Evolutionary conservation across 2,329 filamentous ascomycete species (phyloP).

Genomic region (Leptosphaerulina australis): DNA sequence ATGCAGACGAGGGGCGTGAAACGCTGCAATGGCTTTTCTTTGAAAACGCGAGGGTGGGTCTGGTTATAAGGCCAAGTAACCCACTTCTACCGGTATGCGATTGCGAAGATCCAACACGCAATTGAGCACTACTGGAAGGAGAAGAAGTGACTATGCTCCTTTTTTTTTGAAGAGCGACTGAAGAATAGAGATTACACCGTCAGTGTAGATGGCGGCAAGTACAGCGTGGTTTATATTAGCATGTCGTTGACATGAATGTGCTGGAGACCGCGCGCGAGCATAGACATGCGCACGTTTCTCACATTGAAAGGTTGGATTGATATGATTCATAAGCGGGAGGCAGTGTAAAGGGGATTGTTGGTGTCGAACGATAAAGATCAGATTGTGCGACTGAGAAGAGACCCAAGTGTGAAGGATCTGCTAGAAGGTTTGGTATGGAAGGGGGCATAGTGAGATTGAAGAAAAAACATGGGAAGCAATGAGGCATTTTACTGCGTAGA

Average conservation of each 20-base stretch:
- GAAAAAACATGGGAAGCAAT: slow-evolving; percentile 2
- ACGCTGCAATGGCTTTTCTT: slow-evolving; percentile 72
- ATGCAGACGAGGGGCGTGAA: slow-evolving; percentile 75
- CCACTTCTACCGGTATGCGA: slow-evolving; percentile 80
- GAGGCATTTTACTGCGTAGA: too few relatives aligned
- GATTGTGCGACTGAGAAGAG: slow-evolving; percentile 30
- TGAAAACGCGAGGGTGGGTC: slow-evolving; percentile 77
- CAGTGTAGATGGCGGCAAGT: slow-evolving; percentile 65
- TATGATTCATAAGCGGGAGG: slow-evolving; percentile 26
- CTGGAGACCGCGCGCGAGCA: slow-evolving; percentile 61
- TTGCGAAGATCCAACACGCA: slow-evolving; percentile 78
- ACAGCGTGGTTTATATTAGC: slow-evolving; percentile 69
- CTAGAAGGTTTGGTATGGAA: slow-evolving; percentile 33
- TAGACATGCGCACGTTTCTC: slow-evolving; percentile 71
- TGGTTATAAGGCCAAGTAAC: slow-evolving; percentile 79
- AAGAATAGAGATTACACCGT: slow-evolving; percentile 57
- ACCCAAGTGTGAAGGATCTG: slow-evolving; percentile 31
- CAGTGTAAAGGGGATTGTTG: slow-evolving; percentile 63
- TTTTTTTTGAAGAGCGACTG: slow-evolving; percentile 74
- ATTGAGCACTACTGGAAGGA: slow-evolving; percentile 82
- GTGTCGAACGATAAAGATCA: slow-evolving; percentile 34
- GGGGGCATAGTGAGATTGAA: slow-evolving; percentile 6
- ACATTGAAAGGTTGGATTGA: slow-evolving; percentile 61
- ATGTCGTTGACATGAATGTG: slow-evolving; percentile 79
- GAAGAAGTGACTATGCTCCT: slow-evolving; percentile 76